Conservation (phyloP, 257 asterid species). For the Ajuga chamaepitys region DNA sequence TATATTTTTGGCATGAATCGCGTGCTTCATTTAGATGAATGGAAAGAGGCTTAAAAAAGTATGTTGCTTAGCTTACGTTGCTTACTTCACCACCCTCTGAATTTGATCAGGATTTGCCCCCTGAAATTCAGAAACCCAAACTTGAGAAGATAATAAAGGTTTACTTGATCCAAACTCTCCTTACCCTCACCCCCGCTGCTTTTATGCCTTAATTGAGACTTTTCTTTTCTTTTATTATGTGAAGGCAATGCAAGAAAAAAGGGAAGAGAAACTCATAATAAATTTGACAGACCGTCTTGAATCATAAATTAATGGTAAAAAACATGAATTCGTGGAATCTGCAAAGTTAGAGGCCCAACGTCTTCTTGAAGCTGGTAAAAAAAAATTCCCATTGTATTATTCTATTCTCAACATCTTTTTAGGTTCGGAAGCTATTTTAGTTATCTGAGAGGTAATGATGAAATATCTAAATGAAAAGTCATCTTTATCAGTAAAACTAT, state of each 20-base stretch:
- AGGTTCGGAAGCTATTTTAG: background rate
- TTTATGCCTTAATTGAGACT: constrained; percentile 3
- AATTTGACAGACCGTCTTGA: constrained; percentile 54
- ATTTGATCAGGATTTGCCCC: constrained; percentile 45
- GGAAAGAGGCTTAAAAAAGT: too few species aligned
- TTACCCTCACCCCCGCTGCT: background rate
- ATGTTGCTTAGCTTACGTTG: constrained; percentile 68
- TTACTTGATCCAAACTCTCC: background rate
- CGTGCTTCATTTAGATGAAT: too few species aligned
- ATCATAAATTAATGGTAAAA: constrained; percentile 55
- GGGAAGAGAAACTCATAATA: constrained; percentile 58
- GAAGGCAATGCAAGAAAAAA: constrained; percentile 67
- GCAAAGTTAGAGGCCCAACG: constrained; percentile 56
- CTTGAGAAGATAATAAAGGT: constrained; percentile 74
- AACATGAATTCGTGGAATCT: constrained; percentile 48
- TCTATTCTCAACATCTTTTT: background rate
- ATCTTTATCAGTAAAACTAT: background rate
- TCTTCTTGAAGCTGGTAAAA: constrained; percentile 70
- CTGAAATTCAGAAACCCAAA: constrained; percentile 50
- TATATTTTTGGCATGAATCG: too few species aligned
- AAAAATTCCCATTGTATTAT: background rate
- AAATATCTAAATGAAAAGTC: background rate
- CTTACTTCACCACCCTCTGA: constrained; percentile 58
- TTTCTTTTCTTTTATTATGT: background rate
- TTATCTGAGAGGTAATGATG: background rate